Conservation (phyloP, 2,329 filamentous ascomycete genomes). For the Incumbomyces delicatus region DNA sequence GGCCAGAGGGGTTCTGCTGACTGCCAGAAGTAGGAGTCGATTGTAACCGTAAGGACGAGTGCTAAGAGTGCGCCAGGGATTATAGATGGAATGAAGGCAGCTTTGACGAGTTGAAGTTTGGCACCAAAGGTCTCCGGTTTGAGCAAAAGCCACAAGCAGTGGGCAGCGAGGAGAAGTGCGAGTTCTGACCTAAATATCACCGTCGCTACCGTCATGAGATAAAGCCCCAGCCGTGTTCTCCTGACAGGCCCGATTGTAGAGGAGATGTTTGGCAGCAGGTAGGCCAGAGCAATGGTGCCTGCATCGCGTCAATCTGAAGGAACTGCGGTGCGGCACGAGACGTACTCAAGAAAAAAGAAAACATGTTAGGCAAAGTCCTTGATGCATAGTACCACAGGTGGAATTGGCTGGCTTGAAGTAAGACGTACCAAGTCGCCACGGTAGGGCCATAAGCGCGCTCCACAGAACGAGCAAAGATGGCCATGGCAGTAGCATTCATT, state of each 20-base stretch:
- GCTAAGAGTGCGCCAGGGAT: slow-evolving; percentile 55
- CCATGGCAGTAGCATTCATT: slow-evolving; percentile 60
- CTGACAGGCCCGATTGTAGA: slow-evolving; percentile 24
- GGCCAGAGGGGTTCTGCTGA: slow-evolving; percentile 64
- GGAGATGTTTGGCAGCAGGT: slow-evolving; percentile 38
- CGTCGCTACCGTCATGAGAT: slow-evolving; percentile 67
- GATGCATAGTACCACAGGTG: slow-evolving; percentile 90
- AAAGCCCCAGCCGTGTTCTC: slow-evolving; percentile 56
- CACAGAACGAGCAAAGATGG: slow-evolving; percentile 56
- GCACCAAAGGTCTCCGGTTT: slow-evolving; percentile 26
- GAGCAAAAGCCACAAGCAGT: slow-evolving; percentile 53
- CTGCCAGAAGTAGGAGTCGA: slow-evolving; percentile 96
- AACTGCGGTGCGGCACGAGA: slow-evolving; percentile 14
- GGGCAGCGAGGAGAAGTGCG: slow-evolving; percentile 64
- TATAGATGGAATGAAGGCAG: slow-evolving; percentile 54
- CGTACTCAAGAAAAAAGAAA: slow-evolving; percentile 78
- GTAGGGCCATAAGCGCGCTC: slow-evolving; percentile 56
- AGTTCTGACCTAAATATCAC: slow-evolving; percentile 85
- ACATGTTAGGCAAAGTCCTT: slow-evolving; percentile 89
- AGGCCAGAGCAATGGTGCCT: slow-evolving; percentile 35
- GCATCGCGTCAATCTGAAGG: slow-evolving; percentile 2
- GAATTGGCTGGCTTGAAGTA: slow-evolving; percentile 76
- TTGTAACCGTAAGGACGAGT: slow-evolving; percentile 57
- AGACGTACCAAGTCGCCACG: slow-evolving; percentile 66
- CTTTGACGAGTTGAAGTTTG: slow-evolving; percentile 11